Conservation (phyloP, 495 filamentous ascomycete species). For the Penicillium riverlandense region DNA sequence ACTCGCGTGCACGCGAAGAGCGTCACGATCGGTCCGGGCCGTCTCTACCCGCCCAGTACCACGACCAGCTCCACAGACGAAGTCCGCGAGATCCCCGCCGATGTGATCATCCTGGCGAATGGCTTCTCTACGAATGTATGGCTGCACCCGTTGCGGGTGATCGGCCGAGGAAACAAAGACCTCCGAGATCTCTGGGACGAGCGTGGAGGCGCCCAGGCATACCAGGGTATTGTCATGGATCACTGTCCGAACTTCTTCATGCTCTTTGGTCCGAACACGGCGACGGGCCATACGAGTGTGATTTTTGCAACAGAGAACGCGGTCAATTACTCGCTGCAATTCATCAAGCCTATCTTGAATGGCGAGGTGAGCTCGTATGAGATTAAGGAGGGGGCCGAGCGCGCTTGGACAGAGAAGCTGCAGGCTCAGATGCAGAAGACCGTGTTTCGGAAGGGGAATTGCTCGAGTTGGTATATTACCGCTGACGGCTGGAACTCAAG, state of each 20-base stretch:
- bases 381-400: constrained; percentile 45
- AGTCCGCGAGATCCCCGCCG: constrained; percentile 42
- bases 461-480: constrained; percentile 51
- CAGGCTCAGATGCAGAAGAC: constrained; percentile 47
- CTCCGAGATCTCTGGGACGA: constrained; percentile 49
- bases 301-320: constrained; percentile 55
- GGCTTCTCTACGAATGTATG: constrained; percentile 45
- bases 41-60: constrained; percentile 33
- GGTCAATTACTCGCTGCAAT: constrained; percentile 40
- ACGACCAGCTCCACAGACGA: constrained; percentile 23
- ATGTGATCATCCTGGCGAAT: constrained; percentile 54
- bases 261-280: constrained; percentile 59
- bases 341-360: constrained; percentile 34
- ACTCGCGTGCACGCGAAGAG: constrained; percentile 39
- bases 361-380: constrained; percentile 35
- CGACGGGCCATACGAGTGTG: constrained; percentile 56
- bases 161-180: constrained; percentile 39
- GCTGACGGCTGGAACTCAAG: constrained; percentile 53
- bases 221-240: constrained; percentile 57
- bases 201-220: constrained; percentile 56
- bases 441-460: constrained; percentile 46
- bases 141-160: constrained; percentile 24
- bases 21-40: constrained; percentile 47
- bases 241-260: constrained; percentile 66
- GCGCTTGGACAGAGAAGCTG: constrained; percentile 44